These are phyloP conservation scores for Leptomonas pyrrhocoris DNA, from an alignment of 208 protist genomes.

Conservation along the genomic window DNA sequence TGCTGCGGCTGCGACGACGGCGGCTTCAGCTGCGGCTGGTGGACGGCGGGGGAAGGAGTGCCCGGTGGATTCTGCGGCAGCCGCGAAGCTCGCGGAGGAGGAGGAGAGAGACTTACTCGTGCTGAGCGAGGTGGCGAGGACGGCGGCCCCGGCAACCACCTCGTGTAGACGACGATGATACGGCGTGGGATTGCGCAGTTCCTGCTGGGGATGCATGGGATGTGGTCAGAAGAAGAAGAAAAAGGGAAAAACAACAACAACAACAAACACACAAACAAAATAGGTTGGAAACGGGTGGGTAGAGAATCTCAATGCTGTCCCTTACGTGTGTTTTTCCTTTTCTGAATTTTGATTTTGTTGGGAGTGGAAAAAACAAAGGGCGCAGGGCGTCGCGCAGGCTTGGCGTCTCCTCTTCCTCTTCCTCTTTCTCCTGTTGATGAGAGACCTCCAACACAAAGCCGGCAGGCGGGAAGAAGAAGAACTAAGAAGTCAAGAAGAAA, in stretches of 20 bases:
- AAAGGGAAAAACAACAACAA: constrained; percentile 17
- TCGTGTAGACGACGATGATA: constrained; percentile 3
- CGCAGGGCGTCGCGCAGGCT: too few species aligned
- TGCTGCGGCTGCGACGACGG: neutral
- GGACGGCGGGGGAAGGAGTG: neutral
- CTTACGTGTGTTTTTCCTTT: too few species aligned
- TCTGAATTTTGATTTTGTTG: too few species aligned
- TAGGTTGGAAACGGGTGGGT: neutral
- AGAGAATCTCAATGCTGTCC: too few species aligned
- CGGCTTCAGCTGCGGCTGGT: neutral
- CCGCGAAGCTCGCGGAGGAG: neutral
- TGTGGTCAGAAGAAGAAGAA: neutral
- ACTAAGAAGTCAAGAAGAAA: too few species aligned
- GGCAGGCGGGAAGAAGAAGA: neutral
- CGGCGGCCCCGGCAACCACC: neutral
- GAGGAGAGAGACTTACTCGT: constrained; percentile 2
- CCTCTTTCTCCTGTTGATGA: too few species aligned
- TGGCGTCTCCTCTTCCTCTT: too few species aligned
- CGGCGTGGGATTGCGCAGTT: neutral
- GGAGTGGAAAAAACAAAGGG: too few species aligned
- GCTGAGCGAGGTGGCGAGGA: constrained; percentile 1
- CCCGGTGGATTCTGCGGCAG: neutral
- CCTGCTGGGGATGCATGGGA: neutral
- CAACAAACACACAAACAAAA: neutral
- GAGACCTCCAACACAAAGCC: too few species aligned